Evolutionary conservation across 2,329 filamentous ascomycete genomes (phyloP), one percentile per base, ranked within the genome.

Genomic region (Fusarium veterinarium): DNA sequence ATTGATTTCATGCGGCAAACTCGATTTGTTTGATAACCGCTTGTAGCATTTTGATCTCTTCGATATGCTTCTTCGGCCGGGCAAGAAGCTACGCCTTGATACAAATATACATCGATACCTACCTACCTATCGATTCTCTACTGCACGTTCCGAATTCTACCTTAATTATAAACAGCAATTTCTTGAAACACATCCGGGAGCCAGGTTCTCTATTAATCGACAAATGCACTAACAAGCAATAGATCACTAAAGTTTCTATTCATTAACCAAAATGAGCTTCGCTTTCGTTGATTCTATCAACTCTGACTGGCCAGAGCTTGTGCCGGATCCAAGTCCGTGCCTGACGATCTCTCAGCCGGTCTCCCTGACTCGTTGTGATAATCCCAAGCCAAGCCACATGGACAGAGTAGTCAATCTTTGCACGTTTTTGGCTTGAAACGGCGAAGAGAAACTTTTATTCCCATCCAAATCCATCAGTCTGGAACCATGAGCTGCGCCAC

Each of bases 321-420:
- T 65, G 59, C 67, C 48, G 57, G 74, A 46, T 53, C 60, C 61
- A 51, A 72, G 73, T 74, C 72, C 67, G 75, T 77, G 75, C 75
- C 75, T 77, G 69, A 64, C 72, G 72, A 77, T 77, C 75, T 73
- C 37, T 61, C 60, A 67, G 67, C 49, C 58, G 57, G 64, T 65
- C 40, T 31, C 44, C 73, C 65, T 77, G 73, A 77, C 75, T 77
- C 75, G 72, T 55, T 60, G 30, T 35, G 37, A 52, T 48, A 35
- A 40, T 23, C 25, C 44, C 40, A 40, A 67, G 30, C 51, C 51
- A 56, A 73, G 58, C 69, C 58, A 64, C 67, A 48, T 41, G 23
- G 51, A 37, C 51, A 46, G 52, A 69, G 35, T 41, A 25, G 38
- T 38, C 51, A 35, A 42, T 25, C 23, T 64, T 62, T 41, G 45